phyloP scores from a whole-genome alignment of 176 grass and related monocot genomes.

The Oryza brachyantha region DNA sequence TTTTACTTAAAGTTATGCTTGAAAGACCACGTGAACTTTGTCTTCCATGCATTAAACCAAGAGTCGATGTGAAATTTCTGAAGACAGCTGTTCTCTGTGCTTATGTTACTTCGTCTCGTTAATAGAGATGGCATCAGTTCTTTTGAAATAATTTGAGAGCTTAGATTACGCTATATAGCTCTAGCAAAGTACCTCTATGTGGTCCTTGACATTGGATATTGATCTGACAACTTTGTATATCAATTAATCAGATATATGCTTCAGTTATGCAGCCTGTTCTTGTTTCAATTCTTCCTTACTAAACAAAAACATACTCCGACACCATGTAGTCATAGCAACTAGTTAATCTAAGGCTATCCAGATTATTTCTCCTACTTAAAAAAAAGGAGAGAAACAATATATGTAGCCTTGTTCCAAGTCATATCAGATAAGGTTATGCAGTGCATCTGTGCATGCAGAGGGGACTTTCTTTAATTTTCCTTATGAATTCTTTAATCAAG shows the following conservation, averaged over 20 bases:
- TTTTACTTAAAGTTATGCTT: background rate
- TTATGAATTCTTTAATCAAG: slow-evolving; percentile 8
- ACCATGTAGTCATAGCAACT: background rate
- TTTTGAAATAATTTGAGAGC: background rate
- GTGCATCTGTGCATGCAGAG: background rate
- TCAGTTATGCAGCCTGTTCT: slow-evolving; percentile 11
- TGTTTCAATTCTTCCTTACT: slow-evolving; percentile 4
- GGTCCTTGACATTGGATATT: background rate
- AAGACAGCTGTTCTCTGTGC: background rate
- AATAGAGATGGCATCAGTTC: background rate
- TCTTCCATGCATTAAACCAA: background rate
- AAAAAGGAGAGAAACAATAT: background rate
- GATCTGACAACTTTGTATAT: background rate
- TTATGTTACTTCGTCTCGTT: background rate
- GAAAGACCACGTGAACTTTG: background rate
- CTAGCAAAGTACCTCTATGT: background rate
- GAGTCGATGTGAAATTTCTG: background rate
- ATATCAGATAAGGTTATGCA: background rate
- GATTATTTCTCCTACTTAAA: background rate
- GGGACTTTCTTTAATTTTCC: background rate
- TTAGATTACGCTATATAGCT: background rate
- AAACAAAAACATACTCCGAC: background rate
- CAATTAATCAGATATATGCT: background rate
- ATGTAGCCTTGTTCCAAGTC: background rate
- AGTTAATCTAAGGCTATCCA: background rate